Base-by-base conservation (phyloP, 176 grass and related monocot genomes). In the Saccharum spontaneum region DNA sequence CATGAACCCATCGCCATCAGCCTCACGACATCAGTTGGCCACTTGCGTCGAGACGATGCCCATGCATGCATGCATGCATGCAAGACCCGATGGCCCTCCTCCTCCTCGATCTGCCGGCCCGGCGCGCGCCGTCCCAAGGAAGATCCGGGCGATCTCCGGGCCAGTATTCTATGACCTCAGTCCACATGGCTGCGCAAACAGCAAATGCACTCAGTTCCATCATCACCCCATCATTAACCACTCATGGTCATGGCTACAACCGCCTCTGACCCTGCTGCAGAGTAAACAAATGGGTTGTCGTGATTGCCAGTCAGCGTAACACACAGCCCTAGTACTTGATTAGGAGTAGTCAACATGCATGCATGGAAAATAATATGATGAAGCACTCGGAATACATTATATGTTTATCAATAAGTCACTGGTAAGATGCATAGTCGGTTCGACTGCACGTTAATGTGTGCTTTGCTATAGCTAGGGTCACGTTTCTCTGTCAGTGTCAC, bases 111-210 rank as follows among this genome's bases (percentile, higher is more conserved):
- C 34, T 36, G 34, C 55, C 61, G 24, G 23, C 20, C 54, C 20
- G 50, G 4, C 14, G 13, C 6, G 23, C 71, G 73, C 86, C 48
- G 55, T 65, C 67, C 81, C 80, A 44, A 79, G 41, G 80, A 88
- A 79, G 75, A 88, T 84, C 4, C 78, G 43, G 66, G 60, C 14
- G 55, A 88, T 84, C 86, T 84, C 46, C 41, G 52, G 44, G 57
- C 17, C 81, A 43, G 40, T 84, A 78, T 78, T 79, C 81, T 84
- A 72, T 31, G 80, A 88, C 80, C 67, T 67, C 16, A 9, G 70
- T 72, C 43, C 43, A 76, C 82, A 67, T 52, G 82, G 46, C 8
- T 1, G 5, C 71, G 49, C 44, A 62, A 24, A 66, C 28, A 28
- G 28, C 28, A 48, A 37, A 83, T 36, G 69, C 69, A 7, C 14